phyloP scores from a whole-genome alignment of 352 stramenopile species.

The Pythium utonaiense region DNA sequence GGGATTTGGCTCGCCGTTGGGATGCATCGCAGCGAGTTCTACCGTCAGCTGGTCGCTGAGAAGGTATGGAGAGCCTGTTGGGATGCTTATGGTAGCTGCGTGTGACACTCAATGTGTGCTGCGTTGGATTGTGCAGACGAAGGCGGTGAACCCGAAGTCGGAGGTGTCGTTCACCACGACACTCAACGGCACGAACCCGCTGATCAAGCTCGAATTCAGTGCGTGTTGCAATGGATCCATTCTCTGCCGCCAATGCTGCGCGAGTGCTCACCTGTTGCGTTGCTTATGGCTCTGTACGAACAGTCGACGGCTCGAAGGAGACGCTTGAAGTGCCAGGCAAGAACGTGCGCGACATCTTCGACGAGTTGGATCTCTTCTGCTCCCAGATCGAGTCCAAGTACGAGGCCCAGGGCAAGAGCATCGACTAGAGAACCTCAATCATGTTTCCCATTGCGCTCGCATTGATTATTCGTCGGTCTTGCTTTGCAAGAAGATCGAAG shows the following conservation, averaged over 20 bases:
- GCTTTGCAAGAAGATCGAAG: background rate
- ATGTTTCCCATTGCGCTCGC: background rate
- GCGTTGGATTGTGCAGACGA: slow-evolving; percentile 37
- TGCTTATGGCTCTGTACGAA: background rate
- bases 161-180: slow-evolving; percentile 61
- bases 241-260: background rate
- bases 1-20: slow-evolving; percentile 4
- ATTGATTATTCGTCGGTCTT: background rate
- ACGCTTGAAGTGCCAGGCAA: slow-evolving; percentile 63
- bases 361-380: slow-evolving; percentile 81
- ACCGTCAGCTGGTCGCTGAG: slow-evolving; percentile 71
- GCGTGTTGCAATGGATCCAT: slow-evolving; percentile 14
- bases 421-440: slow-evolving; percentile 50
- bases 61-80: slow-evolving; percentile 40
- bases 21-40: slow-evolving; percentile 64
- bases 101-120: background rate
- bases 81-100: background rate
- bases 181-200: slow-evolving; percentile 47
- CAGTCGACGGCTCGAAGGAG: slow-evolving; percentile 80
- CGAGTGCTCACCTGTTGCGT: background rate
- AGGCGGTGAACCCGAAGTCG: slow-evolving; percentile 75
- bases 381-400: slow-evolving; percentile 86
- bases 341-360: slow-evolving; percentile 82
- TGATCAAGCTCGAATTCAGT: slow-evolving; percentile 85
- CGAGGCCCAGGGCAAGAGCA: slow-evolving; percentile 75